phyloP scores from a whole-genome alignment of 257 asterid genomes.

The Osmanthus fragrans region DNA sequence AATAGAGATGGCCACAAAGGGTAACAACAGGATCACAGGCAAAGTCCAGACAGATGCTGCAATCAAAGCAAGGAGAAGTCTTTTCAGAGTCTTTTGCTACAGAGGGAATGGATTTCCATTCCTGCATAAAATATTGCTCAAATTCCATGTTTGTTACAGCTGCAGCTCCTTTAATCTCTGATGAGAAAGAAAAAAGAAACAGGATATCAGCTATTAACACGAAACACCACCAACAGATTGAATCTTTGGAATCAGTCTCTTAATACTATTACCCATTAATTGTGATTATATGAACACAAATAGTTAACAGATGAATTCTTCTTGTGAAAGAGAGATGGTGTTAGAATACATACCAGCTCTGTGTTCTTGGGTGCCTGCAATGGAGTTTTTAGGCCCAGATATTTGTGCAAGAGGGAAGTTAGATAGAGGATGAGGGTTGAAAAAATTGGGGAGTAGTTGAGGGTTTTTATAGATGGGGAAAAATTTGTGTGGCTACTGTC shows the following conservation, averaged over 20 bases:
- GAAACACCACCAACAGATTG: neutral
- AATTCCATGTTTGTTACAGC: constrained; percentile 44
- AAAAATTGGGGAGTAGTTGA: neutral
- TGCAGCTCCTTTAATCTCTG: constrained; percentile 18
- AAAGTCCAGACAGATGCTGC: constrained; percentile 78
- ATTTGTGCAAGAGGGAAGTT: neutral
- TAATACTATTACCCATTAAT: no score
- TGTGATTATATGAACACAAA: no score
- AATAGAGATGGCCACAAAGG: constrained; percentile 84
- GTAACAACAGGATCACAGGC: constrained; percentile 83
- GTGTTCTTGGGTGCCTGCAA: neutral
- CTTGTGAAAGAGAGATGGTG: constrained; percentile 2
- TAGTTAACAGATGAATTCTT: neutral
- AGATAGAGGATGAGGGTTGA: constrained; percentile 15
- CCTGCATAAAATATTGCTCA: constrained; percentile 50
- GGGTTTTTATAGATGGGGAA: constrained; percentile 24
- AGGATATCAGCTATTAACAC: no score
- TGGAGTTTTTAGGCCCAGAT: constrained; percentile 6
- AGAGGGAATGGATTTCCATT: constrained; percentile 52
- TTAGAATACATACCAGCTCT: constrained; percentile 31
- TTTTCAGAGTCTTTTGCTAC: constrained; percentile 42
- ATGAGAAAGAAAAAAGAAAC: neutral
- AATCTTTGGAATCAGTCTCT: no score
- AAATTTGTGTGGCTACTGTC: neutral
- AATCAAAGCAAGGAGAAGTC: constrained; percentile 62